Evolutionary conservation across 106 monocot genomes (phyloP).

Genomic region (Amphibolis antarctica): DNA sequence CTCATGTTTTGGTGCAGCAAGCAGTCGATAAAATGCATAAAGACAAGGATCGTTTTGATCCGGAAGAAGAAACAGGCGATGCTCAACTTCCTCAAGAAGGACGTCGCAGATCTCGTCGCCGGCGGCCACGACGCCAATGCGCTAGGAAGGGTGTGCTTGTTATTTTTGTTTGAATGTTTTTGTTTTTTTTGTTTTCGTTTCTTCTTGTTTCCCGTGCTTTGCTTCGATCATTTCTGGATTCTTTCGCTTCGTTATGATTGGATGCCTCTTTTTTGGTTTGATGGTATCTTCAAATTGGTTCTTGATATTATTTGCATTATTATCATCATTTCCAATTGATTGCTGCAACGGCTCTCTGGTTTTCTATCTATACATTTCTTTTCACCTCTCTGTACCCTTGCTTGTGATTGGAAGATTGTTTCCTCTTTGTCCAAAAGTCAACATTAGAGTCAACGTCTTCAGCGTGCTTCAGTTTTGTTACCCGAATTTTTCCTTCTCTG

Average conservation of each 20-base stretch:
- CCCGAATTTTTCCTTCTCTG: no score
- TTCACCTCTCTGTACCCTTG: no score
- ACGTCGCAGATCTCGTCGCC: constrained; percentile 65
- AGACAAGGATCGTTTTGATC: constrained; percentile 29
- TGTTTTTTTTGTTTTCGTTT: no score
- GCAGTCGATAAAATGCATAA: constrained; percentile 52
- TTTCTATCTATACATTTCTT: no score
- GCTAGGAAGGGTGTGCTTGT: constrained; percentile 41
- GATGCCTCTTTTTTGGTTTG: background rate
- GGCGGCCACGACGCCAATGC: constrained; percentile 39
- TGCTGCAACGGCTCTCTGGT: no score
- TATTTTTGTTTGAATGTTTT: background rate
- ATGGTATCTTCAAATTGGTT: background rate
- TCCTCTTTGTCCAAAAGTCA: no score
- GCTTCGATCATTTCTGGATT: no score
- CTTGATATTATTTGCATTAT: background rate
- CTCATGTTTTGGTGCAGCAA: constrained; percentile 38
- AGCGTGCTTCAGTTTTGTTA: no score
- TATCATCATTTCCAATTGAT: background rate
- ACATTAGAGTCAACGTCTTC: no score
- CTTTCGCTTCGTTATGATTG: background rate
- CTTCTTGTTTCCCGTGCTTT: no score
- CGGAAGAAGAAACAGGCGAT: constrained; percentile 60
- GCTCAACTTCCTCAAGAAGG: constrained; percentile 52
- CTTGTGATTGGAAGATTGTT: no score